These are phyloP conservation scores for Bonia amplexicaulis DNA, from an alignment of 176 grass and related monocot species.

Conservation along the genomic window DNA sequence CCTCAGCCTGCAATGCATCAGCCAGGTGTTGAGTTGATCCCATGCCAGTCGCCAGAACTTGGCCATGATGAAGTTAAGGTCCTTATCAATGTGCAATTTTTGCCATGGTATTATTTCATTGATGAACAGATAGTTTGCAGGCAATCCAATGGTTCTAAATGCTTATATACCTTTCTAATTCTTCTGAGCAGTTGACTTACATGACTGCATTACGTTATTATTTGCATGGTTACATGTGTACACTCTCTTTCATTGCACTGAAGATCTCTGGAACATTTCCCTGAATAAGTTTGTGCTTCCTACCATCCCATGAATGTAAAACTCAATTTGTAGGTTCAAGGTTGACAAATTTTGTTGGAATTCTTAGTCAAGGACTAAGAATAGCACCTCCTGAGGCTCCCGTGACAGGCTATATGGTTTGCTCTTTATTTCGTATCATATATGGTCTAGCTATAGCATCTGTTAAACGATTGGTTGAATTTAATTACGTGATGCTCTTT, in stretches of 20 bases:
- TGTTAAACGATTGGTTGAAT: not conserved
- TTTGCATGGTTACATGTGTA: not conserved
- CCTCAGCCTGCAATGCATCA: no score
- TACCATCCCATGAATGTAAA: not conserved
- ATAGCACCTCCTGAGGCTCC: conserved; percentile 95
- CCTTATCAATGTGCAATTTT: not conserved
- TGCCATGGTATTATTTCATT: not conserved
- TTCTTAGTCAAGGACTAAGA: conserved; percentile 95
- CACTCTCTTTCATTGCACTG: not conserved
- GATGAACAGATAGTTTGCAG: not conserved
- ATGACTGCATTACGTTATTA: not conserved
- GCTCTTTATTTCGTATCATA: not conserved
- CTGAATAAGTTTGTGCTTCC: not conserved
- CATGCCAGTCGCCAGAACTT: not conserved
- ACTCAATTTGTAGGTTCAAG: conserved; percentile 72
- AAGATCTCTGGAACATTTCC: not conserved
- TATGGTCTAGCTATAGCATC: not conserved
- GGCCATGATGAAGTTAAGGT: not conserved
- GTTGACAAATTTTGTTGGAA: conserved; percentile 92
- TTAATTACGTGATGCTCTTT: conserved; percentile 25
- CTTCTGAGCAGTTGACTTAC: not conserved
- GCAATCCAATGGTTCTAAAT: not conserved
- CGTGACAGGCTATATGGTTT: conserved; percentile 91
- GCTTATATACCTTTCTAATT: not conserved
- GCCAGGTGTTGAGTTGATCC: no score